Evolutionary conservation across 352 stramenopile species (phyloP), one percentile per base, ranked within the genome.

Genomic region (Stephanocyclus meneghinianus): DNA sequence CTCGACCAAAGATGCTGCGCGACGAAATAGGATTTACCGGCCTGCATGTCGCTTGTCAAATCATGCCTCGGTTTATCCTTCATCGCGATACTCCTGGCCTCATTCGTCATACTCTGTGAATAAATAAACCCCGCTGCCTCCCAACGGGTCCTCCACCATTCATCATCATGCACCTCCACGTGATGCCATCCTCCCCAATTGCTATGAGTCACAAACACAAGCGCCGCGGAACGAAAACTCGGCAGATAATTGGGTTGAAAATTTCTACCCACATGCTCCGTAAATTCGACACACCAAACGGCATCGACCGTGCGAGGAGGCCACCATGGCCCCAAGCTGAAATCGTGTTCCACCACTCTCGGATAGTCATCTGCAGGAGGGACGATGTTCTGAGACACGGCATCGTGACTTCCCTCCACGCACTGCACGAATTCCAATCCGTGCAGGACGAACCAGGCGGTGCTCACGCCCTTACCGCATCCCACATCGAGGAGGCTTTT

Each of bases 131-230:
- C 91, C 53, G 82, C 84, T 9, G 65, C 64, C 64, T 91, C 80
- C 76, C 78, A 90, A 50, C 86, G 82, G 18, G 65, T 61, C 48
- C 80, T 89, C 91, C 91, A 95, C 91, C 91, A 95, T 11, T 87
- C 73, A 69, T 87, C 64, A 56, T 76, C 57, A 82, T 95, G 91
- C 1, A 95, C 91, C 73, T 95, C 91, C 1, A 94, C 91, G 78
- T 95, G 90, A 86, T 95, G 91, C 91, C 91, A 95, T 26, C 91
- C 91, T n/a, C 84, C 84, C 74, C 81, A 92, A 48, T 78, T 80
- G 3, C 44, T 81, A 68, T 88, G 79, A 9, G 75, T 80, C 18
- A 78, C 66, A 44, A 83, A 84, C 50, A 84, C 70, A 10, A 84
- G 70, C 1, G 66, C 69, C 16, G 64, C 53, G 2, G 11, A 91